A percentile compares a stretch with the other conserved stretches of the same genome.
Conservation (phyloP, 371 early-diverging fungal species). For the Rhizopus arrhizus region DNA sequence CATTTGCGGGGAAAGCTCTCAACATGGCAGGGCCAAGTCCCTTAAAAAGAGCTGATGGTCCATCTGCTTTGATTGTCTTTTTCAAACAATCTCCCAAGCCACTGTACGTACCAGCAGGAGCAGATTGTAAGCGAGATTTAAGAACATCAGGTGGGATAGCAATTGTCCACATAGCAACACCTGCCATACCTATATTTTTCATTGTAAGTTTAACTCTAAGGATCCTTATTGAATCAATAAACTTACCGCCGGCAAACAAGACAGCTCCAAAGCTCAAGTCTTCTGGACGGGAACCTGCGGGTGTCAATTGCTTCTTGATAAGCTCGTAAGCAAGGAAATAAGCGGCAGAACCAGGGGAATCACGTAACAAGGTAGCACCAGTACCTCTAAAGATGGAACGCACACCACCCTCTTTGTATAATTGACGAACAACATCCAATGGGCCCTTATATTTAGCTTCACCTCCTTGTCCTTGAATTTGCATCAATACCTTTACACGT, state of each 20-base stretch:
- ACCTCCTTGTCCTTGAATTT: slow-evolving; percentile 64
- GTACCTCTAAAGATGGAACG: slow-evolving; percentile 90
- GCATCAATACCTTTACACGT: slow-evolving; percentile 94
- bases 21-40: slow-evolving; percentile 96
- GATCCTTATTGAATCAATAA: not conserved
- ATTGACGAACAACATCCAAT: slow-evolving; percentile 71
- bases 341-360: slow-evolving; percentile 94
- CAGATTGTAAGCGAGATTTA: slow-evolving; percentile 95
- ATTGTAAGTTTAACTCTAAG: not conserved
- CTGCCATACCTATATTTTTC: slow-evolving; percentile 60
- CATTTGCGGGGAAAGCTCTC: slow-evolving; percentile 94
- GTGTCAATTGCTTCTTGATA: slow-evolving; percentile 81
- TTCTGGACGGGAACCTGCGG: slow-evolving; percentile 68
- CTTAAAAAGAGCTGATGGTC: slow-evolving; percentile 91
- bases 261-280: slow-evolving; percentile 78
- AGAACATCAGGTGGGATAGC: slow-evolving; percentile 95
- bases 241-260: slow-evolving; percentile 91
- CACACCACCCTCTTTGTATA: slow-evolving; percentile 81
- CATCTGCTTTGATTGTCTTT: slow-evolving; percentile 85
- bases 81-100: slow-evolving; percentile 80
- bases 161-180: slow-evolving; percentile 85
- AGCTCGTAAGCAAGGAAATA: slow-evolving; percentile 96
- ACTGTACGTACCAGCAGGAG: slow-evolving; percentile 91
- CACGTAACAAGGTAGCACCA: slow-evolving; percentile 90
- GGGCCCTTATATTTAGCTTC: slow-evolving; percentile 78